Conservation (phyloP, 2,329 filamentous ascomycete species). For the Nannizziopsis barbatae region DNA sequence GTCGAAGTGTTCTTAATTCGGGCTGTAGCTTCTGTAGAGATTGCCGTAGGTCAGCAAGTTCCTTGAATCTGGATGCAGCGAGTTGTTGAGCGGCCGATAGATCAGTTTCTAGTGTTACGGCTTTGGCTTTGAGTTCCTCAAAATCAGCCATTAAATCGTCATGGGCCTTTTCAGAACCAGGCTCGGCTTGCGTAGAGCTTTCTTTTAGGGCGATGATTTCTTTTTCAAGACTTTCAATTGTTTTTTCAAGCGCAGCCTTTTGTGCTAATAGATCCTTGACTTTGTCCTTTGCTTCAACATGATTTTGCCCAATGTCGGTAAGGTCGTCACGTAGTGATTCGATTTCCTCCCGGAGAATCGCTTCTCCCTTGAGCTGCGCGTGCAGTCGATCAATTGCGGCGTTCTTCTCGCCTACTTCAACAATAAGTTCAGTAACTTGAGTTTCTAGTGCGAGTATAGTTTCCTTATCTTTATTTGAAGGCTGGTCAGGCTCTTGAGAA, state of each 20-base stretch:
- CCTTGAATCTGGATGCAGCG: constrained; percentile 77
- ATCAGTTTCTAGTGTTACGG: constrained; percentile 63
- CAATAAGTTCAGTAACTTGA: constrained; percentile 27
- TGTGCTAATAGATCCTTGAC: constrained; percentile 58
- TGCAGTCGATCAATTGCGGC: constrained; percentile 60
- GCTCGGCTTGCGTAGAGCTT: constrained; percentile 35
- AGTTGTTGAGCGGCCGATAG: constrained; percentile 76
- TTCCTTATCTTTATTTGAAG: background rate
- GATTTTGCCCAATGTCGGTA: constrained; percentile 65
- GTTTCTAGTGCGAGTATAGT: constrained; percentile 23
- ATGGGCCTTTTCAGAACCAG: constrained; percentile 42
- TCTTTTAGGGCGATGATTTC: constrained; percentile 51
- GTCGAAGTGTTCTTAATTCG: constrained; percentile 66
- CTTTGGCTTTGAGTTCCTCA: constrained; percentile 59
- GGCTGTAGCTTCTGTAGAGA: constrained; percentile 75
- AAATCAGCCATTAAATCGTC: constrained; percentile 51
- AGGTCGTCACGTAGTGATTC: constrained; percentile 72
- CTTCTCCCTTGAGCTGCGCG: constrained; percentile 61
- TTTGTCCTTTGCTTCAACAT: constrained; percentile 70
- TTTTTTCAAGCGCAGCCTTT: constrained; percentile 54
- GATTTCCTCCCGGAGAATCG: constrained; percentile 73
- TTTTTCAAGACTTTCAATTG: constrained; percentile 57
- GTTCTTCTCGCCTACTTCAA: constrained; percentile 48
- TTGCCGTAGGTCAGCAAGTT: constrained; percentile 68
- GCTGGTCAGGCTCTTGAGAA: constrained; percentile 6